Percentiles rank a stretch among this genome's conserved stretches.
Conservation (phyloP, 2,329 filamentous ascomycete genomes). For the Phyllosticta paracitricarpa region DNA sequence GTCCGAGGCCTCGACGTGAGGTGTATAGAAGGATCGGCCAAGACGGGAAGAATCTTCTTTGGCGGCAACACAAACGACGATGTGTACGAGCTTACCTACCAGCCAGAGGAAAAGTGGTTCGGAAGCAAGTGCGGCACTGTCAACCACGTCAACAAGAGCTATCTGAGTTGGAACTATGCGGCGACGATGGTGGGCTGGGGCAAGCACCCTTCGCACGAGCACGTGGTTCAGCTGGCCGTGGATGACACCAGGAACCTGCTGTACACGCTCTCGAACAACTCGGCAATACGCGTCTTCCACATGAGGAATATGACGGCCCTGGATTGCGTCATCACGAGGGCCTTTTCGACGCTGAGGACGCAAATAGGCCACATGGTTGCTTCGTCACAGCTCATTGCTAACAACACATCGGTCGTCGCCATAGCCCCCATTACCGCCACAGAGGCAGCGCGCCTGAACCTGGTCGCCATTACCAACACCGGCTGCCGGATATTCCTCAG, state of each 20-base stretch:
- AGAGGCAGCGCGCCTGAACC: constrained; percentile 73
- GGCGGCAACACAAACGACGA: constrained; percentile 72
- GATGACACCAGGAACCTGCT: constrained; percentile 82
- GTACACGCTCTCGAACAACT: constrained; percentile 81
- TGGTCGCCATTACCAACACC: constrained; percentile 83
- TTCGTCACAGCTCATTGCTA: constrained; percentile 60
- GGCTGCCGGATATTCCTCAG: constrained; percentile 89
- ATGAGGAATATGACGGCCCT: constrained; percentile 54
- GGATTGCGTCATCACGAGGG: constrained; percentile 46
- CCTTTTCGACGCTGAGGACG: constrained; percentile 44
- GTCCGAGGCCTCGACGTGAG: constrained; percentile 68
- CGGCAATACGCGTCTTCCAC: constrained; percentile 85
- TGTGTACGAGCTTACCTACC: constrained; percentile 88
- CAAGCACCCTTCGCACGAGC: constrained; percentile 39
- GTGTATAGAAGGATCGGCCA: constrained; percentile 65
- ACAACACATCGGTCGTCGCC: constrained; percentile 61
- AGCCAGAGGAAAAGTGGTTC: constrained; percentile 97
- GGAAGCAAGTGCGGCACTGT: constrained; percentile 77
- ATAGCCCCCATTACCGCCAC: constrained; percentile 73
- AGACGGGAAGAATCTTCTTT: constrained; percentile 88
- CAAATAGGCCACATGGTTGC: constrained; percentile 79
- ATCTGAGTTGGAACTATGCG: constrained; percentile 25
- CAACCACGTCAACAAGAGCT: constrained; percentile 69
- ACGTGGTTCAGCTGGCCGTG: constrained; percentile 68
- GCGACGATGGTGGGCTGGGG: constrained; percentile 30